Conservation (phyloP, 1,284 basidiomycete genomes). For the Tilletia setariae region DNA sequence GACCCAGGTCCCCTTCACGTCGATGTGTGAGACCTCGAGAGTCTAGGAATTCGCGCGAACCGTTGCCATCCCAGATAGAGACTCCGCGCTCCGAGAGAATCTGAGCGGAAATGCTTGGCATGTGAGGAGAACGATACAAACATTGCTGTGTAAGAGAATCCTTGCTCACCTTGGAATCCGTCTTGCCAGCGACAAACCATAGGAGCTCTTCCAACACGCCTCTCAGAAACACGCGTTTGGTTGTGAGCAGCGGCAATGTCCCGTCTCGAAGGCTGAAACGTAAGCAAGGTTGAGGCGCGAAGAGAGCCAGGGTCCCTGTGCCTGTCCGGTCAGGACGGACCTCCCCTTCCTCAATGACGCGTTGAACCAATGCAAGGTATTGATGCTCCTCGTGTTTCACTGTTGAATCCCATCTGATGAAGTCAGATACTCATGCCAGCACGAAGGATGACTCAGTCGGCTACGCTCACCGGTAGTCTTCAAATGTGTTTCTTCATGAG, state of each 20-base stretch:
- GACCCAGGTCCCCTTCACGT: conserved; percentile 88
- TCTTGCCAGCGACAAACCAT: conserved; percentile 87
- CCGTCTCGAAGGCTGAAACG: conserved; percentile 40
- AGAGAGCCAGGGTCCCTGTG: conserved; percentile 48
- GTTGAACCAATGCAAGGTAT: conserved; percentile 45
- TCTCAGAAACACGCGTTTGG: conserved; percentile 87
- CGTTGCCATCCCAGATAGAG: conserved; percentile 98
- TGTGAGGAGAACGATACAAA: too few relatives aligned
- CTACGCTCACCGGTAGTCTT: conserved; percentile 1
- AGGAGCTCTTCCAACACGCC: conserved; percentile 91
- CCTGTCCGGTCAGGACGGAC: conserved; percentile 46
- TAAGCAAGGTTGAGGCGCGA: conserved; percentile 46
- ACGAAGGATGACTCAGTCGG: neutral
- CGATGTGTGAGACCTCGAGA: conserved; percentile 75
- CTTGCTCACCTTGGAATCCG: conserved; percentile 65
- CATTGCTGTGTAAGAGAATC: too few relatives aligned
- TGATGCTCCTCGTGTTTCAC: conserved; percentile 43
- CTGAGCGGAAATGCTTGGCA: neutral
- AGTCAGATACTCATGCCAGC: neutral
- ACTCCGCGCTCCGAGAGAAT: conserved; percentile 77
- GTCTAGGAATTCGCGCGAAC: conserved; percentile 80
- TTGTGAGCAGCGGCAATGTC: conserved; percentile 80
- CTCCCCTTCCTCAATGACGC: conserved; percentile 45
- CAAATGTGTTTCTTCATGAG: neutral
- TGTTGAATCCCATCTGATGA: neutral